A percentile compares a stretch with the other conserved stretches of the same genome.
These are phyloP conservation scores for Terana coerulea DNA, from an alignment of 768 basidiomycete genomes.

Conservation along the genomic window DNA sequence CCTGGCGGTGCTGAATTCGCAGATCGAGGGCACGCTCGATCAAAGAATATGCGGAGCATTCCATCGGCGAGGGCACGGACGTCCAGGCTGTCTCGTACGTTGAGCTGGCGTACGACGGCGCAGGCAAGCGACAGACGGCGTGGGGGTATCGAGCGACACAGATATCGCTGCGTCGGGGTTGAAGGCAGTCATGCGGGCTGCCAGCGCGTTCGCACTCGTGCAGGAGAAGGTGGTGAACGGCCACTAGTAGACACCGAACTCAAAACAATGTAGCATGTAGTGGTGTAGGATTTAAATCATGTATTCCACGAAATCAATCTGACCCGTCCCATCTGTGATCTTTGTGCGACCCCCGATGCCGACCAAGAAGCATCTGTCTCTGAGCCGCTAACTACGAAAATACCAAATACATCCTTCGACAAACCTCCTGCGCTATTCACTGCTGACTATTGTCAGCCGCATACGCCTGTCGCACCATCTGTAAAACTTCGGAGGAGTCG, in stretches of 20 bases:
- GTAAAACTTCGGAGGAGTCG: conserved; percentile 9
- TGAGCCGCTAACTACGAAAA: too few species aligned
- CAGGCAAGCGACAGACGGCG: conserved; percentile 48
- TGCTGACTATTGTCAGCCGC: too few species aligned
- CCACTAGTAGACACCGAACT: too few species aligned
- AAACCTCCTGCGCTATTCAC: too few species aligned
- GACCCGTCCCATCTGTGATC: too few species aligned
- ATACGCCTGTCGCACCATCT: too few species aligned
- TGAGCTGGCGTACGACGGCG: conserved; percentile 63
- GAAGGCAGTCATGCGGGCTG: conserved; percentile 82
- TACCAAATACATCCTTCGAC: too few species aligned
- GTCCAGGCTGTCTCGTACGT: conserved; percentile 93
- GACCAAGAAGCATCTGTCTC: too few species aligned
- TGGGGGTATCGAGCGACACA: conserved; percentile 94
- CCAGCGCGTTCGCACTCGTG: conserved; percentile 42
- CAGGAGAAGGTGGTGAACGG: conserved; percentile 12
- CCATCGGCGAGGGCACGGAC: conserved; percentile 87
- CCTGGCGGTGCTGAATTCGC: conserved; percentile 69
- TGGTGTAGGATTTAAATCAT: too few species aligned
- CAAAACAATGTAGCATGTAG: too few species aligned
- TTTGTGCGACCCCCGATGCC: too few species aligned
- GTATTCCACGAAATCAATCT: too few species aligned
- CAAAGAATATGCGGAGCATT: conserved; percentile 93
- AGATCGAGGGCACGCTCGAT: conserved; percentile 67
- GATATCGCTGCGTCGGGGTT: conserved; percentile 93